Evolutionary conservation across 2,329 filamentous ascomycete species (phyloP).

Genomic region (Stemphylium lycopersici): DNA sequence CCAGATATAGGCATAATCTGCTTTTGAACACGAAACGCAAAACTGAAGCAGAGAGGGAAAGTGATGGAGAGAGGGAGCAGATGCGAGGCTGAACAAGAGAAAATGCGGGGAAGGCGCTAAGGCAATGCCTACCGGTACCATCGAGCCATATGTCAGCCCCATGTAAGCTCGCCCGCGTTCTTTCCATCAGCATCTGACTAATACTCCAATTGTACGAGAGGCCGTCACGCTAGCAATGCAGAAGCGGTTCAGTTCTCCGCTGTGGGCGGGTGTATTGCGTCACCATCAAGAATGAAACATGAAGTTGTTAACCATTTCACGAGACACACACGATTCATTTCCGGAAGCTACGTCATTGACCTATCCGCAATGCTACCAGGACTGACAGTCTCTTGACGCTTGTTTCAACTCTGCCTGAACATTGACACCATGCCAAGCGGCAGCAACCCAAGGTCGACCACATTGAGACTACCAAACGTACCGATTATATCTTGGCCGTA

Average conservation of each 20-base stretch:
- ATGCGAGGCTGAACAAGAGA: background rate
- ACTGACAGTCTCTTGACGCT: too few species aligned
- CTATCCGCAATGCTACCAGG: too few species aligned
- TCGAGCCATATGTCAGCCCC: slow-evolving; percentile 1
- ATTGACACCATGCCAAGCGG: slow-evolving; percentile 48
- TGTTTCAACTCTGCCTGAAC: slow-evolving; percentile 34
- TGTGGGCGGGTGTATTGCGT: background rate
- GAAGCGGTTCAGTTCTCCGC: background rate
- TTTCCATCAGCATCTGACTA: background rate
- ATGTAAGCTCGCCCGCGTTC: background rate
- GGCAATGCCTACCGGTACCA: background rate
- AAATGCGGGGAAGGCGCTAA: slow-evolving; percentile 9
- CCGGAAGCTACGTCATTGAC: too few species aligned
- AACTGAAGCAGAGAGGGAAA: background rate
- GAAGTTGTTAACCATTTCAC: too few species aligned
- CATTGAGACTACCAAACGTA: slow-evolving; percentile 42
- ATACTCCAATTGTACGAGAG: background rate
- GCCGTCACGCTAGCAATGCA: background rate
- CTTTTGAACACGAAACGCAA: background rate
- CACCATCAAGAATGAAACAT: background rate
- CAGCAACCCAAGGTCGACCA: slow-evolving; percentile 43
- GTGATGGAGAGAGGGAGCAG: background rate
- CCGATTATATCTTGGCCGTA: slow-evolving; percentile 45
- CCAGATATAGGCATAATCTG: too few species aligned
- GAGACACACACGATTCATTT: too few species aligned